Evolutionary conservation across 352 stramenopile genomes (phyloP), one percentile per base, ranked within the genome.

Genomic region (Blastocystis hominis): DNA sequence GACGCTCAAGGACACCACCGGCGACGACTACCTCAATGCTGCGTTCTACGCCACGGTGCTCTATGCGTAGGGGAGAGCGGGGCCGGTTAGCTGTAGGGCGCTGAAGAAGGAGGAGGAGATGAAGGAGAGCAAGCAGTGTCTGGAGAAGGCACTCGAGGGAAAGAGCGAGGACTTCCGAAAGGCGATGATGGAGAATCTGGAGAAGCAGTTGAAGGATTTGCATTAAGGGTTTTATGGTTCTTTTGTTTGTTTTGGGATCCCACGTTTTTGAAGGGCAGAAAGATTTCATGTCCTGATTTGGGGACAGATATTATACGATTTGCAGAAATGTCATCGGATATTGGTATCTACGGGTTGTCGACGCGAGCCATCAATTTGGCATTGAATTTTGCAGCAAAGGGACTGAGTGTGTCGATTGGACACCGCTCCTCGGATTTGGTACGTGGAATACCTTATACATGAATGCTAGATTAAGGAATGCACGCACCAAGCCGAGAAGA

Each of bases 311-410:
- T 66, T 15, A 66, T 38, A 38, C 30, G 13, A 38, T 59, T 59
- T 59, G 24, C 20, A 6, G 10, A 54, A 50, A 86, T 86, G 76
- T 86, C 76, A 17, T 24, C 59, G 38, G 76, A 86, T 86, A 89
- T 96, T 88, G 94, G 93, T 76, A 92, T 96, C 88, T 95, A 93
- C 91, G 94, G 94, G 79, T 90, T 97, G 86, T 94, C 93, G 86
- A 93, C 97, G 86, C 97, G 97, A 94, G 95, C 96, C 86, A 95
- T 98, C 92, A 99, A 98, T 92, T 98, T 99, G 89, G 97, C 96
- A 34, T 92, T 98, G 50, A 98, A 98, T 92, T 98, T 98, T 92
- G 96, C 95, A 5, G 93, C 92, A 79, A 94, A 98, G 89, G 96
- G 96, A 89, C 98, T 98, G 92, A 92, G 91, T 62, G 93, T 96